phyloP scores from a whole-genome alignment of 768 basidiomycete species.

The Steccherinum ochraceum region DNA sequence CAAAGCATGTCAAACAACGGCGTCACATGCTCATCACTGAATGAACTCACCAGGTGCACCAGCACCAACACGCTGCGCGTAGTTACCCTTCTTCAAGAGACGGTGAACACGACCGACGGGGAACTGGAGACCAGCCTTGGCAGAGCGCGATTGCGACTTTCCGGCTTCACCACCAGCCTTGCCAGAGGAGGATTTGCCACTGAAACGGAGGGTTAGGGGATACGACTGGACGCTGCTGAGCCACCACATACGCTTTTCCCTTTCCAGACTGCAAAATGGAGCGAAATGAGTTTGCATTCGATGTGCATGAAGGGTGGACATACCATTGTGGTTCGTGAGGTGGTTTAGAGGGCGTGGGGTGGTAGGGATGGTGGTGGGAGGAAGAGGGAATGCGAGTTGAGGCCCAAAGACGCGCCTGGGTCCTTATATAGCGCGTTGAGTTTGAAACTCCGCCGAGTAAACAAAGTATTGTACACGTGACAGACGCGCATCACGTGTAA shows the following conservation, averaged over 20 bases:
- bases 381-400: conserved; percentile 15
- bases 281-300: conserved; percentile 8
- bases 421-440: conserved; percentile 20
- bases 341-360: conserved; percentile 9
- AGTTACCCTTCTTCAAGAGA: conserved; percentile 67
- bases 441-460: conserved; percentile 17
- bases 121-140: conserved; percentile 60
- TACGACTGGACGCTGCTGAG: conserved; percentile 6
- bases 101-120: conserved; percentile 83
- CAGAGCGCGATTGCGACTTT: conserved; percentile 64
- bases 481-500: background rate
- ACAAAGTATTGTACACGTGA: background rate
- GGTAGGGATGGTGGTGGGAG: conserved; percentile 18
- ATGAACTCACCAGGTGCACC: conserved; percentile 53
- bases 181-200: conserved; percentile 41
- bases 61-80: conserved; percentile 63
- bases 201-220: conserved; percentile 7
- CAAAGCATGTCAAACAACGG: background rate
- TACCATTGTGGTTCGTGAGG: conserved; percentile 29
- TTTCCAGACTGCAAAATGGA: conserved; percentile 40
- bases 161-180: conserved; percentile 41
- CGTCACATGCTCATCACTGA: background rate
- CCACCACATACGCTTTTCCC: conserved; percentile 41
- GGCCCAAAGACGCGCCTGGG: conserved; percentile 18
- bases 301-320: conserved; percentile 5